Conservation (phyloP, 2,329 filamentous ascomycete genomes). For the Fusarium subglutinans region DNA sequence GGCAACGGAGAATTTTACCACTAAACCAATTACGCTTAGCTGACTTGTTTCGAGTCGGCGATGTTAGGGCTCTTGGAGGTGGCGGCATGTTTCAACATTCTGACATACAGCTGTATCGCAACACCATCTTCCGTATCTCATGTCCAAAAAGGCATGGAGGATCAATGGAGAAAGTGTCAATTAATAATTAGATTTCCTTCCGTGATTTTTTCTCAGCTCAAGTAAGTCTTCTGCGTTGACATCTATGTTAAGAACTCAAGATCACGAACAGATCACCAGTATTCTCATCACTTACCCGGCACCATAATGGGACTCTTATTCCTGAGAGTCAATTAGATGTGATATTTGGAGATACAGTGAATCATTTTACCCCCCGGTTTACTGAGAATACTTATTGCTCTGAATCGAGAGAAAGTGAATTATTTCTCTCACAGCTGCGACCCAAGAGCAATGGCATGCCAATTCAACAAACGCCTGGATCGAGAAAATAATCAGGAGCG, state of each 20-base stretch:
- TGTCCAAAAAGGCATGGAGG: fast-evolving
- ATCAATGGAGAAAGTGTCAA: no score
- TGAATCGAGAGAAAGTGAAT: fast-evolving
- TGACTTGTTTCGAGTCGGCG: fast-evolving
- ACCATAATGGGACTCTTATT: background rate
- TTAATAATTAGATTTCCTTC: fast-evolving
- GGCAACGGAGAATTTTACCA: conserved; percentile 1
- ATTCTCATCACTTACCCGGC: background rate
- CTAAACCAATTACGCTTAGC: background rate
- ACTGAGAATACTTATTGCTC: fast-evolving
- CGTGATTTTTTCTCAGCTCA: no score
- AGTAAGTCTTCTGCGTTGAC: fast-evolving
- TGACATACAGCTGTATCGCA: fast-evolving
- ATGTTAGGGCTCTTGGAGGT: fast-evolving
- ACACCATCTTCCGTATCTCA: no score
- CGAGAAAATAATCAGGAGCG: fast-evolving
- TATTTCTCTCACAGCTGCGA: fast-evolving
- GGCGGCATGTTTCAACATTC: no score
- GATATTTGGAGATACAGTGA: no score
- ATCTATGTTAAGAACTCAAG: background rate
- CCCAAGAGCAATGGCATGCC: fast-evolving
- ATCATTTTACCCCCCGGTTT: fast-evolving
- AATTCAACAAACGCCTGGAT: fast-evolving
- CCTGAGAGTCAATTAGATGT: no score
- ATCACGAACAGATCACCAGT: fast-evolving